phyloP scores from a whole-genome alignment of 2,329 filamentous ascomycete genomes.

The Fusarium tanahbumbuense region DNA sequence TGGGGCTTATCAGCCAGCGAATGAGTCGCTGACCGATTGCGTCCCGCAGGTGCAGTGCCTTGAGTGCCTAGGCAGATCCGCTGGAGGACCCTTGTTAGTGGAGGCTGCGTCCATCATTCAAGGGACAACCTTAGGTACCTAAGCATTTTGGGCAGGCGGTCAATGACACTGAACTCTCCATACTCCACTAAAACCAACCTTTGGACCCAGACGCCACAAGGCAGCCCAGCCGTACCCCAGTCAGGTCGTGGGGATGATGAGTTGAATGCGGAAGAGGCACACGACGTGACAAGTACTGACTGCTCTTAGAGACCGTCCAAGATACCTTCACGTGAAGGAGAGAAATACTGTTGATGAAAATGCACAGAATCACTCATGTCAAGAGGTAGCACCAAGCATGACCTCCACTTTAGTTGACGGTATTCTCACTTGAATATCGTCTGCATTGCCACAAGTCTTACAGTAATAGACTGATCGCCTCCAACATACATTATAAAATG shows the following conservation, averaged over 20 bases:
- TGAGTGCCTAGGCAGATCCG: conserved; percentile 42
- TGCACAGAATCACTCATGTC: conserved; percentile 10
- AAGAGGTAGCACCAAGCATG: background rate
- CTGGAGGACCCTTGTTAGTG: conserved; percentile 38
- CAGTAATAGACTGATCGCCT: background rate
- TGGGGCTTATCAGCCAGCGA: conserved; percentile 46
- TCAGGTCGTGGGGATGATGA: conserved; percentile 7
- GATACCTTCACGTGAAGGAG: conserved; percentile 41
- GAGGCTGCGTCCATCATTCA: conserved; percentile 14
- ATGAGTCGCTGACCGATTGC: conserved; percentile 45
- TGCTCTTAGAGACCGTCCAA: conserved; percentile 1
- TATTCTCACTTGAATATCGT: background rate
- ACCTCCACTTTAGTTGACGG: background rate
- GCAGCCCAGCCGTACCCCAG: conserved; percentile 22
- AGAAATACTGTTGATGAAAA: background rate
- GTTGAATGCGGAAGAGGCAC: conserved; percentile 33
- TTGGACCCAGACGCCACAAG: conserved; percentile 33
- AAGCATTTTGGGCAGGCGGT: conserved; percentile 32
- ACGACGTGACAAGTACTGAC: conserved; percentile 32
- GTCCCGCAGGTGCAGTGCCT: conserved; percentile 28
- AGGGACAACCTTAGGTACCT: conserved; percentile 23
- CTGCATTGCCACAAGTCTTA: background rate
- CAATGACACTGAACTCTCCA: conserved; percentile 25
- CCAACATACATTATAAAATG: background rate
- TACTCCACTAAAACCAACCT: conserved; percentile 3